Percentiles rank a stretch among this genome's conserved stretches.
Evolutionary conservation across 2,329 filamentous ascomycete genomes (phyloP).

Genomic region (Aspergillus sp.): DNA sequence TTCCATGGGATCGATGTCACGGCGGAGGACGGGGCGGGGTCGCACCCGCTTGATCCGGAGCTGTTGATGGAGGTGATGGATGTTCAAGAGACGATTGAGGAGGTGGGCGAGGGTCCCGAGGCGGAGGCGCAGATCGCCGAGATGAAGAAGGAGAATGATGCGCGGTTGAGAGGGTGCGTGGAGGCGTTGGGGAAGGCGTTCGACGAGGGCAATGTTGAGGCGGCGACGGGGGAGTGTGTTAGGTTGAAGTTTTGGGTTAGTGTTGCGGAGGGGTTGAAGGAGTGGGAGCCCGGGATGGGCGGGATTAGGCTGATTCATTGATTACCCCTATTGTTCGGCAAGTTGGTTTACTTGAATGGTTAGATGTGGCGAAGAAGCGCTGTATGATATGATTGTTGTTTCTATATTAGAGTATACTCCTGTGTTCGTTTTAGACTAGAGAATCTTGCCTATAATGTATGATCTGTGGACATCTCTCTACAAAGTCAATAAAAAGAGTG

Average conservation of each 20-base stretch:
- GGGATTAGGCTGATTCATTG: slow-evolving; percentile 57
- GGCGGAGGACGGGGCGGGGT: slow-evolving; percentile 66
- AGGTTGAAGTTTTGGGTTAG: slow-evolving; percentile 87
- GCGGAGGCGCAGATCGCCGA: slow-evolving; percentile 63
- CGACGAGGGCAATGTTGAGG: slow-evolving; percentile 61
- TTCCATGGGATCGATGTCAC: slow-evolving; percentile 69
- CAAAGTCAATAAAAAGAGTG: no score
- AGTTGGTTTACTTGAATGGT: neutral
- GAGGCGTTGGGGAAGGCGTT: slow-evolving; percentile 64
- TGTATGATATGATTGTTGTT: neutral
- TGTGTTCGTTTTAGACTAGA: neutral
- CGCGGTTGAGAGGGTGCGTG: slow-evolving; percentile 65
- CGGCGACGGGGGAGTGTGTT: slow-evolving; percentile 71
- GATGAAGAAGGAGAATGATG: slow-evolving; percentile 66
- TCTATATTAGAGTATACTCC: neutral
- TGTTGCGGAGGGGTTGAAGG: slow-evolving; percentile 73
- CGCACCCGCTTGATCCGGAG: slow-evolving; percentile 66
- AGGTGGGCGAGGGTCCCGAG: slow-evolving; percentile 51
- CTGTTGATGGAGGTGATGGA: slow-evolving; percentile 87
- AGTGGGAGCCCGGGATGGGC: slow-evolving; percentile 77
- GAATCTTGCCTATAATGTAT: neutral
- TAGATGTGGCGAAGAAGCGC: neutral
- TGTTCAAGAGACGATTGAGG: slow-evolving; percentile 72
- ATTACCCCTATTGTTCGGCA: slow-evolving; percentile 13
- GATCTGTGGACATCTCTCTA: no score